These are phyloP conservation scores for Fusarium albosuccineum DNA, from an alignment of 2,329 filamentous ascomycete species.

Conservation along the genomic window DNA sequence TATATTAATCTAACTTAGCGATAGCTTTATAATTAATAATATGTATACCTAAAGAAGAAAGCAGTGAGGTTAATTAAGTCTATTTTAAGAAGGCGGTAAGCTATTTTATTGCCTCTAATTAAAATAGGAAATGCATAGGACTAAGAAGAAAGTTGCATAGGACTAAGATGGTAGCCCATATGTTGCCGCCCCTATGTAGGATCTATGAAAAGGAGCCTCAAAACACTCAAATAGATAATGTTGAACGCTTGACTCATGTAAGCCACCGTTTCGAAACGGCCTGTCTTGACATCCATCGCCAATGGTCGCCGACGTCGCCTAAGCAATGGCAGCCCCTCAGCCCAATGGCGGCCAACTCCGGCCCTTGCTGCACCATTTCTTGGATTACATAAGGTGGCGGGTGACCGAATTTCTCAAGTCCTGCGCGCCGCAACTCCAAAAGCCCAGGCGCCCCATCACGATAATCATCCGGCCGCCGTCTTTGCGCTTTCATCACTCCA, in stretches of 20 bases:
- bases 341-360: constrained; percentile 38
- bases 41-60: no score
- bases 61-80: no score
- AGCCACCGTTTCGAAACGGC: neutral
- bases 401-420: constrained; percentile 42
- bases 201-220: no score
- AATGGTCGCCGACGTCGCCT: neutral
- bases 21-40: no score
- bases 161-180: no score
- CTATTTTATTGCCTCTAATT: no score
- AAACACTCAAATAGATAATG: neutral
- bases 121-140: no score
- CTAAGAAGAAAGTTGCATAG: no score
- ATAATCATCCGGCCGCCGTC: constrained; percentile 28
- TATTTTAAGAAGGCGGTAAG: no score
- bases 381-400: constrained; percentile 46
- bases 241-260: neutral
- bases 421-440: constrained; percentile 43
- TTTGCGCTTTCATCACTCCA: constrained; percentile 38
- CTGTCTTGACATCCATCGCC: neutral
- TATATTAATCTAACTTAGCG: no score
- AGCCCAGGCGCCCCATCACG: constrained; percentile 35
- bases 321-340: neutral
- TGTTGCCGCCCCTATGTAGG: no score
- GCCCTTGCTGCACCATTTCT: constrained; percentile 10